Evolutionary conservation across 1,284 basidiomycete genomes (phyloP), one percentile per base, ranked within the genome.

Genomic region (Sporisorium exsertum): DNA sequence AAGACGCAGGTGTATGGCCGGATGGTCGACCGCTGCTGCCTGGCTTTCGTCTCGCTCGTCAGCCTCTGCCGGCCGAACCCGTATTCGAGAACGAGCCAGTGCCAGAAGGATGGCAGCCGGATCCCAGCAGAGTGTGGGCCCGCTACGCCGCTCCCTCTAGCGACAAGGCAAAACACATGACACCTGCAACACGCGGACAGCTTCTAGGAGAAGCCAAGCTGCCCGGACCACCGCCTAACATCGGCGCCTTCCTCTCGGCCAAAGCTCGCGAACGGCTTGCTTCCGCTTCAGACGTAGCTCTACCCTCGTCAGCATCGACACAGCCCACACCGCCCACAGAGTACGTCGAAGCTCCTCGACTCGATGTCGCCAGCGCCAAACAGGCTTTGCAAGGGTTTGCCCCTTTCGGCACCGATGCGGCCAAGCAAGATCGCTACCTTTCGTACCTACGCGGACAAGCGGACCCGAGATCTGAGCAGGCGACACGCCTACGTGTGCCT

Each of bases 181-280:
- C 93, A 43, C 88, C 69, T 2, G 42, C 67, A 3, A 77, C 96
- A 92, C 90, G 96, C 54, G 95, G 94, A 29, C 86, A 88, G 3
- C 88, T 93, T 9, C 88, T 99, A 0, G 95, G 96, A 52, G 96
- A 98, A 86, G 89, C 89, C 0, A 89, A 89, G 5, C 87, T 92
- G 7, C 89, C 91, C 2, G 87, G 90, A 2, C 90, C 90, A 42
- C 89, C 91, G 1, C 91, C 90, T 0, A 96, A 94, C 0, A 90
- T 99, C 3, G 95, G 95, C 81, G 94, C 97, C 53, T 98, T 92
- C 85, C 91, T 98, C 82, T 95, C 94, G 0, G 90, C 92, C 72
- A 95, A 95, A 84, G 94, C 95, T 78, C 89, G 90, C 57, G 94
- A 96, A 67, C 91, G 94, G 3, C 88, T 98, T 3, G 90, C 92